Evolutionary conservation across 129 eudicot genomes (phyloP).

Genomic region (Saussurea involucrata): DNA sequence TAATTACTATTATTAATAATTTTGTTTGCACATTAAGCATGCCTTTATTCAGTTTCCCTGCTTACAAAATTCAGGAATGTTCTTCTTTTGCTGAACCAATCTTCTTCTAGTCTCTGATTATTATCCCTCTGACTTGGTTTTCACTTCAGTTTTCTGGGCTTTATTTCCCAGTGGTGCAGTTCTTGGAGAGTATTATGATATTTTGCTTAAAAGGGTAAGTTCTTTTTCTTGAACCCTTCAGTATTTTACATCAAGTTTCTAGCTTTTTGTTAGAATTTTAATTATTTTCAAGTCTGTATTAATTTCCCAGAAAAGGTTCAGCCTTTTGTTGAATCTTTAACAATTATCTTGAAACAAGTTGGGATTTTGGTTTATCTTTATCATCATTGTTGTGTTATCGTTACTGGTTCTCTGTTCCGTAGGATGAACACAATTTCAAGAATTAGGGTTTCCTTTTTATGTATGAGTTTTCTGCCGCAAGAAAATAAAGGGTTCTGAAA

Average conservation of each 20-base stretch:
- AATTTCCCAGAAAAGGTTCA: background rate
- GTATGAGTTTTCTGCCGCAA: background rate
- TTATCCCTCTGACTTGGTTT: background rate
- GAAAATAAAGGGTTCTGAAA: background rate
- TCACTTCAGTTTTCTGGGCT: background rate
- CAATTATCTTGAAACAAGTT: background rate
- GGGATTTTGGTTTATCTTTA: background rate
- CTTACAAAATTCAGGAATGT: slow-evolving; percentile 27
- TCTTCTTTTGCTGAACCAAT: slow-evolving; percentile 20
- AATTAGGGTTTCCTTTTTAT: background rate
- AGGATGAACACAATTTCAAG: slow-evolving; percentile 8
- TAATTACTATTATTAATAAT: background rate
- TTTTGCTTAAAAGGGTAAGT: slow-evolving; percentile 14
- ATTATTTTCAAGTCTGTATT: background rate
- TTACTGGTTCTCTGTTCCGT: background rate
- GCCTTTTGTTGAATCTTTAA: slow-evolving; percentile 3
- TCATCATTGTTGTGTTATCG: slow-evolving; percentile 1
- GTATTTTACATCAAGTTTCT: background rate
- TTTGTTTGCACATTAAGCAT: slow-evolving; percentile 6
- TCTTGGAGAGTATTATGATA: background rate
- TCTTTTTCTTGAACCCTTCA: background rate
- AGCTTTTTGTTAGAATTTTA: slow-evolving; percentile 16
- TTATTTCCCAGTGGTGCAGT: background rate
- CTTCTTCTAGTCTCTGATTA: background rate
- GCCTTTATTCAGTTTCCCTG: slow-evolving; percentile 17